A percentile compares a stretch with the other conserved stretches of the same genome.
Evolutionary conservation across 345 rosid species (phyloP).

Genomic region (Ceriops zippeliana): DNA sequence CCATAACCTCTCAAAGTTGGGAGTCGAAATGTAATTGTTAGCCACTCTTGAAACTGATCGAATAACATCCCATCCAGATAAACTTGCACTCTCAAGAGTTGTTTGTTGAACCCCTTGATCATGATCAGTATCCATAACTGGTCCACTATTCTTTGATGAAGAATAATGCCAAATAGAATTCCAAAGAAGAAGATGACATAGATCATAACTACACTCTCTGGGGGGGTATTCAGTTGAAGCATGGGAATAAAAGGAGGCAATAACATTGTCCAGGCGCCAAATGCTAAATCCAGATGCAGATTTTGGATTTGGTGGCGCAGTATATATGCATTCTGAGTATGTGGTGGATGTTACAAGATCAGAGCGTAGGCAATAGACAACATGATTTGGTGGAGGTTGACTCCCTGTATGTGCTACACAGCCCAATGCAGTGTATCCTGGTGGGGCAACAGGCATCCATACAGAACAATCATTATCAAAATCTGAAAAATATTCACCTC

Average conservation of each 20-base stretch:
- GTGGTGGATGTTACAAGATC: conserved; percentile 88
- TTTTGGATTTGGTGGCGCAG: conserved; percentile 39
- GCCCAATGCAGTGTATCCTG: conserved; percentile 81
- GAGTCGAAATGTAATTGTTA: conserved; percentile 64
- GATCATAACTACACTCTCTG: conserved; percentile 48
- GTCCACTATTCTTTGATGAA: conserved; percentile 36
- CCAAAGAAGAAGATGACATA: conserved; percentile 77
- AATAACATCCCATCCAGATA: conserved; percentile 82
- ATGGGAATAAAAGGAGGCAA: conserved; percentile 88
- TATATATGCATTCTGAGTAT: conserved; percentile 80
- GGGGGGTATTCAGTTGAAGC: conserved; percentile 60
- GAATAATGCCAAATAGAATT: conserved; percentile 50
- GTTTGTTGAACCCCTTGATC: conserved; percentile 40
- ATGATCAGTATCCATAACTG: conserved; percentile 32
- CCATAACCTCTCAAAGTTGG: conserved; percentile 96
- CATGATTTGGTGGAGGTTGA: conserved; percentile 75
- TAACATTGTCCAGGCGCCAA: conserved; percentile 89
- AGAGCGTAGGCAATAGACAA: conserved; percentile 84
- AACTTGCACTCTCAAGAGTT: conserved; percentile 42
- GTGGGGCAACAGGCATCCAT: conserved; percentile 96
- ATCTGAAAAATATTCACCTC: conserved; percentile 34
- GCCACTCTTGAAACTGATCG: conserved; percentile 71
- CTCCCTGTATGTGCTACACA: conserved; percentile 83
- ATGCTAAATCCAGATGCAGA: conserved; percentile 79
- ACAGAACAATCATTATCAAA: conserved; percentile 66